These are phyloP conservation scores for Aspergillus clavatus DNA, from an alignment of 2,329 filamentous ascomycete genomes.

Conservation along the genomic window DNA sequence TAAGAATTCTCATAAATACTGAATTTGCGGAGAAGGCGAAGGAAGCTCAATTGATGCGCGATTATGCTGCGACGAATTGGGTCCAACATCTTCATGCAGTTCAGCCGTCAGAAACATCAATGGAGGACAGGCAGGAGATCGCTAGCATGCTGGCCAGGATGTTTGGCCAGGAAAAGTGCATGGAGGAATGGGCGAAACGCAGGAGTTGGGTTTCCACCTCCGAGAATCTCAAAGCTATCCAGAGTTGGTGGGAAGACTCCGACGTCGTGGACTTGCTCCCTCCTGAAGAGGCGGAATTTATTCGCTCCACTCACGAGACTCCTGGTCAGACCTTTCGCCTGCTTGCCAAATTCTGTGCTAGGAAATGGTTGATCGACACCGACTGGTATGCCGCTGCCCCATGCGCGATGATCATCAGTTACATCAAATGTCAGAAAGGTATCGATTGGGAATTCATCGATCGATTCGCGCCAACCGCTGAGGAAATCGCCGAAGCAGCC, in stretches of 20 bases:
- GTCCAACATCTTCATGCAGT: constrained; percentile 1
- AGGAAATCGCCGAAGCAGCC: constrained; percentile 6
- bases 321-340: neutral
- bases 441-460: neutral
- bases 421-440: neutral
- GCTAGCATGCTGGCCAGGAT: neutral
- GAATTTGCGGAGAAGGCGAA: constrained; percentile 2
- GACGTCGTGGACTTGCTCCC: neutral
- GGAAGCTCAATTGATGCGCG: neutral
- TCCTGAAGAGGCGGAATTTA: neutral
- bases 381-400: neutral
- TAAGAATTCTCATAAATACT: neutral
- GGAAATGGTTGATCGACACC: constrained; percentile 1
- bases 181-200: neutral
- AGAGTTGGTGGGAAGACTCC: constrained; percentile 3
- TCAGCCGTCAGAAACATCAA: neutral
- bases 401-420: constrained; percentile 1
- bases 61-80: constrained; percentile 1
- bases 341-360: neutral
- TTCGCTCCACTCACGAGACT: neutral
- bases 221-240: neutral
- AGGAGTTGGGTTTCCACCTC: neutral
- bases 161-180: neutral
- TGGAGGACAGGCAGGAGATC: constrained; percentile 1
- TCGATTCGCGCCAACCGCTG: neutral